Evolutionary conservation across 495 filamentous ascomycete species (phyloP), one percentile per base, ranked within the genome.

Genomic region (Bryoglossum gracile): DNA sequence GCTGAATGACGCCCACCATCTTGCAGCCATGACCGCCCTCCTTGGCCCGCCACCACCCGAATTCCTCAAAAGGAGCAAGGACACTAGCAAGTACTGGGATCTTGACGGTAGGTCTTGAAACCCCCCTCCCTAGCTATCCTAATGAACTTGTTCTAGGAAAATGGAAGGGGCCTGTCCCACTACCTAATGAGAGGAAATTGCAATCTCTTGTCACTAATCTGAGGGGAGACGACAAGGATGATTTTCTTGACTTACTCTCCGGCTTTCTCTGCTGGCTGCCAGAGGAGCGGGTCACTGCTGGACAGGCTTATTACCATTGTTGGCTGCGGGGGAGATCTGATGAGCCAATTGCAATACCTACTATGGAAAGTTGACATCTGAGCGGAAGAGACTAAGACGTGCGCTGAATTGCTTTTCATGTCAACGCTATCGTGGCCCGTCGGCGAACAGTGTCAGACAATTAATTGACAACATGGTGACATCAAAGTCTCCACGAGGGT

Each of bases 261-360:
- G 52, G 43, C 58, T 72, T 71, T 63, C 56, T 71, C 24, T 57
- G 56, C 38, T 69, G 62, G 65, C 22, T 68, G 43, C 67, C 66
- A 21, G 68, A 69, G 48, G 59, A 68, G 23, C 63, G 67, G 51
- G 57, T 57, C 55, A 68, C 67, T 19, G 65, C 68, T 8, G 61
- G 50, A 48, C 58, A 68, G 53, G 53, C 66, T 30, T 35, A 41
- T 37, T 32, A 50, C 35, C 37, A 50, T 17, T 22, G 19, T 37
- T 48, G 45, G 34, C 45, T 48, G 8, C 23, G 45, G 38, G 19
- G 30, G 24, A 46, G 17, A 3, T 35, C 33, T 4, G n/a, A n/a
- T n/a, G n/a, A n/a, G n/a, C n/a, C n/a, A n/a, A n/a, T n/a, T n/a
- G n/a, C n/a, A n/a, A n/a, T n/a, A n/a, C n/a, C n/a, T n/a, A n/a